phyloP scores from a whole-genome alignment of 371 early-diverging fungal genomes.

The Actinomortierella wolfii region DNA sequence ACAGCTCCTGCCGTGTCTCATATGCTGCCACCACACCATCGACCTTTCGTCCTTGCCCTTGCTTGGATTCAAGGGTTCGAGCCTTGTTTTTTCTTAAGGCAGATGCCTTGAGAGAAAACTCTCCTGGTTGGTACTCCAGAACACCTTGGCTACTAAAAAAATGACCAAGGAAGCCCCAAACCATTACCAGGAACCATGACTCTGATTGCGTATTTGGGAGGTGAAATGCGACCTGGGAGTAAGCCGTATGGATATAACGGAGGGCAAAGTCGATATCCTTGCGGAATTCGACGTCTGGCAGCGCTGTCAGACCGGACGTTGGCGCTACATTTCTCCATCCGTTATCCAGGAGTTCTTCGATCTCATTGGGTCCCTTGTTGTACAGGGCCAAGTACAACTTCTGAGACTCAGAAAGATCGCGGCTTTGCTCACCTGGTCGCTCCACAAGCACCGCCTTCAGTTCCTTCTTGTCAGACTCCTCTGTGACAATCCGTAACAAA shows the following conservation, averaged over 20 bases:
- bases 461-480: conserved; percentile 6
- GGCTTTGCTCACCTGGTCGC: conserved; percentile 5
- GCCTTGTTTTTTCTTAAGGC: conserved; percentile 7
- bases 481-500: too few relatives aligned
- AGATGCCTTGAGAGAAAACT: conserved; percentile 10
- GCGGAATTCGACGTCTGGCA: conserved; percentile 6
- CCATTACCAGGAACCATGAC: conserved; percentile 9
- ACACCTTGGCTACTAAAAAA: conserved; percentile 5
- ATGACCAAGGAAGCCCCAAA: conserved; percentile 7
- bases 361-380: not conserved
- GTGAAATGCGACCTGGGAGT: conserved; percentile 6
- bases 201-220: conserved; percentile 7
- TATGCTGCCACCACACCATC: conserved; percentile 2
- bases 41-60: conserved; percentile 8
- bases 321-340: conserved; percentile 7
- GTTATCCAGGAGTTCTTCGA: not conserved
- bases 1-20: conserved; percentile 2
- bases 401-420: not conserved
- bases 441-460: conserved; percentile 9
- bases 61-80: conserved; percentile 11
- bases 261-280: conserved; percentile 2
- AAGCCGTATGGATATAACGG: conserved; percentile 1
- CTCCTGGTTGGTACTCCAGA: conserved; percentile 7
- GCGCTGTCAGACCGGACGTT: not conserved
- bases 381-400: not conserved